These are phyloP conservation scores for Zymoseptoria ardabiliae DNA, from an alignment of 2,329 filamentous ascomycete genomes.

Conservation along the genomic window DNA sequence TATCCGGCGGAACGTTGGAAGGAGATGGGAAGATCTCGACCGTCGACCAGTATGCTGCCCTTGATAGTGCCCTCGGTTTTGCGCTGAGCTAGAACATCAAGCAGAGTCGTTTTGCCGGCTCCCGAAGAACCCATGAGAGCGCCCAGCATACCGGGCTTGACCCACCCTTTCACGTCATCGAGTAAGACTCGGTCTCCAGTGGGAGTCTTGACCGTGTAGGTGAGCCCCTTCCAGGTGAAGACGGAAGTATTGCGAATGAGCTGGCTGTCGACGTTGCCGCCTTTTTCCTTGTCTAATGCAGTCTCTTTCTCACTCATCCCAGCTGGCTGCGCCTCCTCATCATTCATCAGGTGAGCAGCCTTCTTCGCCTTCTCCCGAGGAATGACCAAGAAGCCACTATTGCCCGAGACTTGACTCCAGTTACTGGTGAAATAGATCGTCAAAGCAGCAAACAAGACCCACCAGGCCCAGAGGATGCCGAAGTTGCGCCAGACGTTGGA, in stretches of 20 bases:
- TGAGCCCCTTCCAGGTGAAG: conserved; percentile 81
- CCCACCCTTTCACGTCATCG: conserved; percentile 61
- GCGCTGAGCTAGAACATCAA: conserved; percentile 37
- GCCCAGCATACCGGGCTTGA: conserved; percentile 68
- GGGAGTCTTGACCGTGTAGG: conserved; percentile 59
- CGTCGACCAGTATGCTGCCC: conserved; percentile 42
- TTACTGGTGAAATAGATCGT: conserved; percentile 52
- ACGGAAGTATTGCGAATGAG: conserved; percentile 58
- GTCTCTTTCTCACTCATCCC: conserved; percentile 5
- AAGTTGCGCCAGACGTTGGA: conserved; percentile 49
- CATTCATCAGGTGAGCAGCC: conserved; percentile 14
- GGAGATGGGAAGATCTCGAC: conserved; percentile 32
- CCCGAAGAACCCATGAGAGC: conserved; percentile 76
- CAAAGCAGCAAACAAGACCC: conserved; percentile 51
- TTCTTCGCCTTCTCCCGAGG: conserved; percentile 52
- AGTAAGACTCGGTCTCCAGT: conserved; percentile 43
- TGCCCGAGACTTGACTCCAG: conserved; percentile 45
- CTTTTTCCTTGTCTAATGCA: not conserved
- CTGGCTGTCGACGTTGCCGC: conserved; percentile 11
- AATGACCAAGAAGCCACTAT: conserved; percentile 44
- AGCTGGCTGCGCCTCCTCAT: conserved; percentile 12
- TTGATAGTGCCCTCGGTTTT: conserved; percentile 39
- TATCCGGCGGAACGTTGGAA: conserved; percentile 50
- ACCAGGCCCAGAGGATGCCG: conserved; percentile 60
- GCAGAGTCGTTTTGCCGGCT: conserved; percentile 35